These are phyloP conservation scores for Tolypocladium guangdongense DNA, from an alignment of 2,329 filamentous ascomycete genomes.

Conservation along the genomic window DNA sequence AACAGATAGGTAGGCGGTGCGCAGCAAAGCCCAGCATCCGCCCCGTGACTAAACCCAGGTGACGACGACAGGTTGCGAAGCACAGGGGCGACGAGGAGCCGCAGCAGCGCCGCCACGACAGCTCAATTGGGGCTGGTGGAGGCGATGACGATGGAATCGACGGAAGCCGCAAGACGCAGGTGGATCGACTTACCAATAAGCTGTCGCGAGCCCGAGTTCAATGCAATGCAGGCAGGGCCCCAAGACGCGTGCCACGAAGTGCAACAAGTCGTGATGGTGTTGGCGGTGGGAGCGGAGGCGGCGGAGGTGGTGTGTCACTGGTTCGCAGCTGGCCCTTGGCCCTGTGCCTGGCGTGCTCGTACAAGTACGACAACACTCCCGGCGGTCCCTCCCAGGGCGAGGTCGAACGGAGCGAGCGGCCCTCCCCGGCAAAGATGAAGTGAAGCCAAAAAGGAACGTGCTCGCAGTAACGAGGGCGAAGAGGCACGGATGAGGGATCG, in stretches of 20 bases:
- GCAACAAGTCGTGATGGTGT: background rate
- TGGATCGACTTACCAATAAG: background rate
- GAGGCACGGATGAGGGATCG: background rate
- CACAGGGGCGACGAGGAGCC: background rate
- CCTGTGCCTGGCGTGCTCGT: background rate
- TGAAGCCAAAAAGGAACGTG: background rate
- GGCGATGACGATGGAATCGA: background rate
- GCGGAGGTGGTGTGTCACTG: background rate
- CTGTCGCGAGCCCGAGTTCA: background rate
- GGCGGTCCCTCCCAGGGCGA: background rate
- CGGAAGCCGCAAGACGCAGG: background rate
- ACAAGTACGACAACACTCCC: background rate
- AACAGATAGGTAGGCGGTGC: background rate
- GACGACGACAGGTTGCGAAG: background rate
- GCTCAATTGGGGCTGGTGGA: background rate
- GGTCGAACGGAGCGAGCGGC: background rate
- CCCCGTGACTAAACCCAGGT: no score
- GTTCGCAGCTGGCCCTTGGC: background rate
- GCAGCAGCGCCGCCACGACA: background rate
- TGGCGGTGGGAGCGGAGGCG: background rate
- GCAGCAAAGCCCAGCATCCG: background rate
- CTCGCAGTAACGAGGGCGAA: background rate
- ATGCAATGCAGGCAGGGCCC: background rate
- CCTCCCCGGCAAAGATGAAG: background rate
- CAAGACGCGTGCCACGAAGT: background rate